Evolutionary conservation across 2,329 filamentous ascomycete species (phyloP), one percentile per base, ranked within the genome.

Genomic region (Akanthomyces dipterigenus): DNA sequence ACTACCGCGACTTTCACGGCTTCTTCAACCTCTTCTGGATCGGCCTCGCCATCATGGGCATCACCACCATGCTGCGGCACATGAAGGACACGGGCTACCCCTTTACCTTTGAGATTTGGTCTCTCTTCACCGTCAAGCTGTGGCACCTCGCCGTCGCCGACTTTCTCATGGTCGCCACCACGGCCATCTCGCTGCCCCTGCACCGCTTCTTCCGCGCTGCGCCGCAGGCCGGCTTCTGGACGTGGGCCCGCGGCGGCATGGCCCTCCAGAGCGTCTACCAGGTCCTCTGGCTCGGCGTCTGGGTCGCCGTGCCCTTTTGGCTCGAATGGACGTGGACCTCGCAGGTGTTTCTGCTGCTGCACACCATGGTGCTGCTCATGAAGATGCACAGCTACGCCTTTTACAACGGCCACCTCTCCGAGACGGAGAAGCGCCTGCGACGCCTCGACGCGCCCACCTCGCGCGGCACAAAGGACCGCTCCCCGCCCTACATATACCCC

Each of bases 11-110:
- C 75, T 99, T 99, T 73, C 87, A 91, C 68, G 95, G 95, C 71
- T 99, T 99, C 82, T 99, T 97, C 77, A 91, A 95, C 59, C 84
- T 99, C 42, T 99, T 99, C 77, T 99, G 95, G 95, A 93, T 99
- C 66, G 91, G 91, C 11, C 81, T 99, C 63, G 91, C 90, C 67
- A 96, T 99, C 74, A 96, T 99, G 93, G 91, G 93, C 69, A 88
- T 96, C 64, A 98, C 93, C 3, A 90, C 90, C n/a, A 91, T 92
- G 80, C 77, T 97, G 70, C 87, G 93, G 69, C 98, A 96, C 73
- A 85, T 95, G 70, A 96, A 93, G 74, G 95, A 98, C 72, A 97
- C 91, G 0, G 95, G 95, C 24, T 90, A 88, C 71, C 90, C 93
- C 18, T 78, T 98, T 68, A 85, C 89, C 69, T 86, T 96, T 55